Base-by-base conservation (phyloP, 306 rosid species). In the Vicia sativa region DNA sequence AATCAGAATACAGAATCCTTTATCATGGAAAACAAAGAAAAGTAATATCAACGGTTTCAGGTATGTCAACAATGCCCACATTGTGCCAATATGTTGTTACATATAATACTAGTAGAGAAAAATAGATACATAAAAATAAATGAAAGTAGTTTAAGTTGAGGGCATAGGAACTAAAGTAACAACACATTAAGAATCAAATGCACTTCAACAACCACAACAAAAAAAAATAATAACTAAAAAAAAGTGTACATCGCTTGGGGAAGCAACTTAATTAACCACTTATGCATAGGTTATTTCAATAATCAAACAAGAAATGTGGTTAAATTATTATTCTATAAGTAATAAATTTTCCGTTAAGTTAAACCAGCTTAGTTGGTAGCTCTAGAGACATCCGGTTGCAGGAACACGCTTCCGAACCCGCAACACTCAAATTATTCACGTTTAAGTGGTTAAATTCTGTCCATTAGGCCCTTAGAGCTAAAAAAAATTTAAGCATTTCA, bases 1-100 rank as follows among this genome's bases (percentile, higher is more conserved):
- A 80, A 76, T 77, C 77, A 69, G 48, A 53, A 62, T 11, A 77
- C 55, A 78, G 70, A 73, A 62, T 65, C 31, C 54, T 67, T 67
- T 73, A 71, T 23, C 38, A 49, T 48, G 42, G 9, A 42, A 49
- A 42, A 21, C 2, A 1, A 37, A 52, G 9, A 53, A 38, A n/a
- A 53, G 64, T 8, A 41, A 46, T 15, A 68, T 18, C 68, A 44
- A 13, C 18, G 11, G 37, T 31, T 31, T 6, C 43, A 61, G 35
- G 57, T 4, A 23, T 69, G 66, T 48, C 61, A 75, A 65, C 26
- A 68, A 3, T 64, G 73, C 35, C 58, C 21, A 26, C 54, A 80
- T 68, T 13, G 60, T 29, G 41, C 50, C 58, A 69, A 65, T 29
- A 3, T 37, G 50, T 64, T 37, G 62, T 60, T 60, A 28, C 26